Evolutionary conservation across 257 asterid species (phyloP).

Genomic region (Craterostigma plantagineum): DNA sequence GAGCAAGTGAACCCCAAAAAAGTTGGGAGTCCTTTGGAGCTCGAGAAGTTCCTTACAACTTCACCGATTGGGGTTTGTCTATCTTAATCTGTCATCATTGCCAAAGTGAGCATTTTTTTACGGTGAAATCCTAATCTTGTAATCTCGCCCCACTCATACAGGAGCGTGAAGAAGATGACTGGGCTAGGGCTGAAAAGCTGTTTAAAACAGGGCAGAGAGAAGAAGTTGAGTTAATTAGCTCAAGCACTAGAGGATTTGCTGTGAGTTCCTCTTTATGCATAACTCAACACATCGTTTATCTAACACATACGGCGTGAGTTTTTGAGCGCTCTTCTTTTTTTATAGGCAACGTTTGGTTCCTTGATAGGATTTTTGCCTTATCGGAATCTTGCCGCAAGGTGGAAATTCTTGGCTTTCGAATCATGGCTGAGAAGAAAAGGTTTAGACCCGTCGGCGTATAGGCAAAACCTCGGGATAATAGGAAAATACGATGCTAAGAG

Average conservation of each 20-base stretch:
- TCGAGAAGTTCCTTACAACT: constrained; percentile 30
- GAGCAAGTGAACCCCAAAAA: constrained; percentile 23
- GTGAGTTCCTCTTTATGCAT: constrained; percentile 25
- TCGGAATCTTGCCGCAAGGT: constrained; percentile 77
- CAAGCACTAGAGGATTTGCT: constrained; percentile 77
- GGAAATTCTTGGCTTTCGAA: constrained; percentile 90
- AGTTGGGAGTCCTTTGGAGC: constrained; percentile 23
- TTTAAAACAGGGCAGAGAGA: constrained; percentile 50
- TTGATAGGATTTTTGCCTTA: constrained; percentile 84
- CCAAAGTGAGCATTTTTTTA: neutral
- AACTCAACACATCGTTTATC: constrained; percentile 1
- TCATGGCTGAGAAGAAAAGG: constrained; percentile 92
- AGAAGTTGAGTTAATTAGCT: constrained; percentile 67
- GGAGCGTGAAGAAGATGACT: constrained; percentile 68
- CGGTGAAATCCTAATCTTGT: neutral
- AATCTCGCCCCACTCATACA: constrained; percentile 8
- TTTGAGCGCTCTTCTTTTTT: constrained; percentile 11
- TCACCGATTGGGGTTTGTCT: constrained; percentile 40
- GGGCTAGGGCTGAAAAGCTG: constrained; percentile 62
- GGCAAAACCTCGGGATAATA: constrained; percentile 71
- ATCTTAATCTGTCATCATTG: constrained; percentile 3
- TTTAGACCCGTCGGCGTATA: constrained; percentile 55
- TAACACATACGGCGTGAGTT: constrained; percentile 1
- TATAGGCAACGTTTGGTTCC: constrained; percentile 80
- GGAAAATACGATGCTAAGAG: constrained; percentile 47